Evolutionary conservation across 345 rosid genomes (phyloP), one percentile per base, ranked within the genome.

Genomic region (Boechera divaricarpa): DNA sequence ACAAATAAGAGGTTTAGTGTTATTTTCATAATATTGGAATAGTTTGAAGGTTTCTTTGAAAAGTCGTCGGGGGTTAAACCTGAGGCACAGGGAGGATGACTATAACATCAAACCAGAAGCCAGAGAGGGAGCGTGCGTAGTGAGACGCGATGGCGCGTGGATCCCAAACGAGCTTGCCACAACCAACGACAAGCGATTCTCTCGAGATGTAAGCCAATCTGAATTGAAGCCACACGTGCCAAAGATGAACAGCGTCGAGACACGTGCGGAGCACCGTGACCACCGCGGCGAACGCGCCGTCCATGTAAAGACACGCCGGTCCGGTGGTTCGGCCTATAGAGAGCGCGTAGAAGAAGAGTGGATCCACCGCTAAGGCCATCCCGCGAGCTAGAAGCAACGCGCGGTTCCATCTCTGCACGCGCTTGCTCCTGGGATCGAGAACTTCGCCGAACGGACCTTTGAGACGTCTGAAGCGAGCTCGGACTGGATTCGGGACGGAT

Each of bases 151-250:
- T 87, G 5, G 90, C 87, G 64, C 81, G 86, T 49, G 93, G 85
- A 81, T 94, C 94, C 98, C 97, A 94, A 81, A 91, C 96, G 64
- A 94, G 96, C 77, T 91, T 94, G 53, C 98, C 96, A 10, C 96
- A 91, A 8, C 98, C 98, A 7, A 91, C 88, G 0, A 94, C 98
- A 18, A 94, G 82, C 0, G 98, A 90, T 85, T 91, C 97, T 42
- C 84, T 79, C 0, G 97, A 91, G 74, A 91, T 89, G 70, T 91
- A 94, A 1, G 97, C 98, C 74, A 88, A 12, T 81, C 89, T 63
- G 74, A 94, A 90, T 71, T 94, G 96, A 69, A 91, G 84, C 90
- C 94, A 90, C 55, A 94, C 35, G 77, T 94, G 94, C 80, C 83
- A 77, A 5, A 94, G 48, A 64, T 94, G 97, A 63, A 86, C 72